Percentiles rank a stretch among this genome's conserved stretches.
phyloP scores from a whole-genome alignment of 228 moss, liverwort and hornwort genomes.

The Sphagnum fallax region DNA sequence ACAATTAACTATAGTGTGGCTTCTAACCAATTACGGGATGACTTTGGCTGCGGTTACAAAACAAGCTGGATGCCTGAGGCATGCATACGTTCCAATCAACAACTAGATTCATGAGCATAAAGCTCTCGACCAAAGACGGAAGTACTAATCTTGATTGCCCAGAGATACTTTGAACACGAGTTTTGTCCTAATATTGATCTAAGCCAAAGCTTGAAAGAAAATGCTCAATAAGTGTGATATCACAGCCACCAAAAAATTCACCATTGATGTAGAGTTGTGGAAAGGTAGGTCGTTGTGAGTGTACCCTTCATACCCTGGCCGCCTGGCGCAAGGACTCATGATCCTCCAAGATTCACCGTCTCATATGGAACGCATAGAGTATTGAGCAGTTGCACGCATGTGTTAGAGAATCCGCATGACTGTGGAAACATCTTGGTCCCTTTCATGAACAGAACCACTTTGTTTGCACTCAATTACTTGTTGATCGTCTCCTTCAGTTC shows the following conservation, averaged over 20 bases:
- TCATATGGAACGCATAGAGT: slow-evolving; percentile 60
- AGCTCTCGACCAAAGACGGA: no score
- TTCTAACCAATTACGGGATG: no score
- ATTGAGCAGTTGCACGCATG: slow-evolving; percentile 81
- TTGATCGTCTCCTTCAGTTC: slow-evolving; percentile 70
- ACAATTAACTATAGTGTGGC: no score
- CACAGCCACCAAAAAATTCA: slow-evolving; percentile 87
- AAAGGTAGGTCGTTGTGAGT: slow-evolving; percentile 84
- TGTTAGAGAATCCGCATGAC: slow-evolving; percentile 80
- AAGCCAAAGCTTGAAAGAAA: no score
- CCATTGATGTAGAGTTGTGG: slow-evolving; percentile 91
- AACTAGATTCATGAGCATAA: no score
- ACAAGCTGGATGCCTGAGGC: no score
- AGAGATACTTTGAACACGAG: no score
- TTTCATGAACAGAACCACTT: slow-evolving; percentile 94
- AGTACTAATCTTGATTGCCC: no score
- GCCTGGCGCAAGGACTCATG: slow-evolving; percentile 27
- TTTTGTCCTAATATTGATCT: no score
- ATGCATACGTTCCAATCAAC: no score
- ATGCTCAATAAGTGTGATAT: slow-evolving; percentile 31
- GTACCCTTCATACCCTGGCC: slow-evolving; percentile 75
- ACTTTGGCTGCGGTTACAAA: no score
- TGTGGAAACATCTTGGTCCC: slow-evolving; percentile 86
- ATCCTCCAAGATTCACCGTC: slow-evolving; percentile 82
- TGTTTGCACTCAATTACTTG: slow-evolving; percentile 58